phyloP scores from a whole-genome alignment of 257 asterid genomes.

The Nicotiana attenuata region DNA sequence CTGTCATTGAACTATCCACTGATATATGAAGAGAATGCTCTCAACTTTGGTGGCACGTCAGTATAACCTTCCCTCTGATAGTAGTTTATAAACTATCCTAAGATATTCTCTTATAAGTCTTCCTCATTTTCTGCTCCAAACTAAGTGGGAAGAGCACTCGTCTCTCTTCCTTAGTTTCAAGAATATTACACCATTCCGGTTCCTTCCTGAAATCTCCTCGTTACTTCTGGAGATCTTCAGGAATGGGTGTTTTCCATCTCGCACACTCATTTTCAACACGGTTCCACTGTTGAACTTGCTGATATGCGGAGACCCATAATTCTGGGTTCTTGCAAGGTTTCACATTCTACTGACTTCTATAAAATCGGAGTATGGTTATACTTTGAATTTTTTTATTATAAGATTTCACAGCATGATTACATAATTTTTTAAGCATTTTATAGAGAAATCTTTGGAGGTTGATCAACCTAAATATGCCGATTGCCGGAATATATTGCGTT shows the following conservation, averaged over 20 bases:
- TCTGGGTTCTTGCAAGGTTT: background rate
- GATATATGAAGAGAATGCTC: background rate
- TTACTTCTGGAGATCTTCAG: background rate
- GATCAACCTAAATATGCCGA: constrained; percentile 66
- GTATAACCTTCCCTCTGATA: background rate
- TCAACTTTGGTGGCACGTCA: background rate
- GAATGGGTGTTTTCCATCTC: background rate
- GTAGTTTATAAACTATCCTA: background rate
- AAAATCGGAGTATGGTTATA: background rate
- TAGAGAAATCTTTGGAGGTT: constrained; percentile 60
- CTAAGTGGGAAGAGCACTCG: background rate
- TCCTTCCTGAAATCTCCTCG: background rate
- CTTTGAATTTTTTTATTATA: background rate
- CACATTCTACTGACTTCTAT: background rate
- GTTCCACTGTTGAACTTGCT: background rate
- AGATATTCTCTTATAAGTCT: background rate
- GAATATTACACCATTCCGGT: background rate
- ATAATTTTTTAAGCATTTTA: constrained; percentile 12
- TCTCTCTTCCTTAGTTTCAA: background rate
- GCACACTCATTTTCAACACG: background rate
- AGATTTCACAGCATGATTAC: constrained; percentile 9
- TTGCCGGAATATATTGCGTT: constrained; percentile 76
- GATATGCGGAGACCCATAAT: background rate
- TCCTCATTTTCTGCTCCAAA: background rate
- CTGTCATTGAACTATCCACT: background rate